phyloP scores from a whole-genome alignment of 2,329 filamentous ascomycete species.

The Pestalotiopsis sp. region DNA sequence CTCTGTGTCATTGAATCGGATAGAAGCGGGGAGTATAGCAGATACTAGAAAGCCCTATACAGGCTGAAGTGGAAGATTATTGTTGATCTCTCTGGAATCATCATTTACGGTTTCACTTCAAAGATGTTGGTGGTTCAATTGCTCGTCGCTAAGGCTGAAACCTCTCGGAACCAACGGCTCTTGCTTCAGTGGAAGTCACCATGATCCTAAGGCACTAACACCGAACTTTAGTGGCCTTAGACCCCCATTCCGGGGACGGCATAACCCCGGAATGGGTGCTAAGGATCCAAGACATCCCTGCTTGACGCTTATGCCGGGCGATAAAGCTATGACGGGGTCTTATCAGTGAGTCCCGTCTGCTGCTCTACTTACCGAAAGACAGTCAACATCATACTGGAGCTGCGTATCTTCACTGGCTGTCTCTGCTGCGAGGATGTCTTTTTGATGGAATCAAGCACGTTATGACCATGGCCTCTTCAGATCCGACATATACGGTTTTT shows the following conservation, averaged over 20 bases:
- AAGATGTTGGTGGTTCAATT: not conserved
- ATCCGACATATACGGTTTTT: slow-evolving; percentile 73
- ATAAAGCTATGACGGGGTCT: slow-evolving; percentile 10
- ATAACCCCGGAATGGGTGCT: not conserved
- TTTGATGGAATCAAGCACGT: slow-evolving; percentile 21
- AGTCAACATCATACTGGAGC: not conserved
- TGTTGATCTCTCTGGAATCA: not conserved
- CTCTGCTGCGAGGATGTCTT: slow-evolving; percentile 12
- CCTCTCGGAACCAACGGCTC: not conserved
- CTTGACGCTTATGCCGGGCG: slow-evolving; percentile 4
- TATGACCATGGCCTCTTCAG: slow-evolving; percentile 39
- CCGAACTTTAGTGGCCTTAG: not conserved
- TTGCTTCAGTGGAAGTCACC: not conserved
- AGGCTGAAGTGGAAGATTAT: not conserved
- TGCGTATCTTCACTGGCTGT: not conserved
- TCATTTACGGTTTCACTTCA: not conserved
- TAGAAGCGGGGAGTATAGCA: not conserved
- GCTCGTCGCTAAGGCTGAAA: not conserved
- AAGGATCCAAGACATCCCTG: not conserved
- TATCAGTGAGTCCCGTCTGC: slow-evolving; percentile 2
- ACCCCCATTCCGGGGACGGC: not conserved
- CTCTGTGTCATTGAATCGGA: not conserved
- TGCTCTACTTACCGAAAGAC: not conserved
- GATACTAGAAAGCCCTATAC: not conserved
- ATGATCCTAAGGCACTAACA: not conserved